A percentile compares a stretch with the other conserved stretches of the same genome.
Conservation (phyloP, 108 stramenopile genomes). For the Nitzschia inconspicua region DNA sequence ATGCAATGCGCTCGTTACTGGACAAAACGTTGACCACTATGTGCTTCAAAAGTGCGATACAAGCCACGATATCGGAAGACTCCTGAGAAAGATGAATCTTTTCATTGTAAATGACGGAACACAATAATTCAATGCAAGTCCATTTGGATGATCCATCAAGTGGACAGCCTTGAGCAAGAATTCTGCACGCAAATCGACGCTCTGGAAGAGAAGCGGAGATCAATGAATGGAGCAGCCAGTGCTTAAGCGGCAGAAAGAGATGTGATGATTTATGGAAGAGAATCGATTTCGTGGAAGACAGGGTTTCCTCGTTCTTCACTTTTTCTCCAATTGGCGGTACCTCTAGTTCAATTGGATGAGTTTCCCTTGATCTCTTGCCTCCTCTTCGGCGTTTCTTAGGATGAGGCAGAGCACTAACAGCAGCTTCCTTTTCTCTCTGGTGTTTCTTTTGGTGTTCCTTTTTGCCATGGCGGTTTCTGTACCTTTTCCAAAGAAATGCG, state of each 20-base stretch:
- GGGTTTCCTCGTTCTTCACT: background rate
- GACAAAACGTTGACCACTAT: conserved; percentile 1
- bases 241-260: conserved; percentile 1
- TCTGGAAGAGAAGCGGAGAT: conserved; percentile 20
- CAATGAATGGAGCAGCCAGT: conserved; percentile 31
- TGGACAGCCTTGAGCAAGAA: conserved; percentile 27
- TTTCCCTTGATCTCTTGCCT: background rate
- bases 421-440: background rate
- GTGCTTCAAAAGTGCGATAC: conserved; percentile 16
- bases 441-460: conserved; percentile 7
- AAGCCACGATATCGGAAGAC: background rate
- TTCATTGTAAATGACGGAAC: background rate
- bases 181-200: conserved; percentile 22
- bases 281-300: background rate
- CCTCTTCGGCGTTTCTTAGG: too few species aligned
- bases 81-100: background rate
- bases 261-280: background rate
- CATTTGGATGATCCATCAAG: conserved; percentile 10
- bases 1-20: conserved; percentile 1
- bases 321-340: background rate
- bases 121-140: conserved; percentile 12
- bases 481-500: background rate
- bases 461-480: background rate
- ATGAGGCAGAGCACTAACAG: too few species aligned
- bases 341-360: background rate